Conservation (phyloP, 345 rosid genomes). For the Eucalyptus sideroxylon region DNA sequence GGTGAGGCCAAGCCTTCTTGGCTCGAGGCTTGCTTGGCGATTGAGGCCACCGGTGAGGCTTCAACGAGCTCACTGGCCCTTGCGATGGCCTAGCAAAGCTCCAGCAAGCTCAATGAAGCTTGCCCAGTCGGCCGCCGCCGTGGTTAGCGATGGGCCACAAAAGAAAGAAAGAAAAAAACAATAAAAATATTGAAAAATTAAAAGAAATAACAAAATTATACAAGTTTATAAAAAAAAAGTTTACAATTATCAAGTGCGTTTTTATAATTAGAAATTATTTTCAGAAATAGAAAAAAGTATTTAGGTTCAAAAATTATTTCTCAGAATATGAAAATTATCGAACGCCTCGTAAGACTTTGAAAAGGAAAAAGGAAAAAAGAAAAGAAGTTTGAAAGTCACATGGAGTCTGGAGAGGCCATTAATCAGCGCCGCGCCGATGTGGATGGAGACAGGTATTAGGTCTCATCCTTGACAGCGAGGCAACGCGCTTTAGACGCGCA, state of each 20-base stretch:
- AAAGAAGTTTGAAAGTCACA: neutral
- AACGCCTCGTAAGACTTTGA: accelerated
- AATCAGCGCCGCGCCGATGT: neutral
- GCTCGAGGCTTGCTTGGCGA: accelerated
- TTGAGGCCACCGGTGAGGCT: accelerated
- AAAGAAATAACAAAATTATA: too few relatives aligned
- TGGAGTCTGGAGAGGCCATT: too few relatives aligned
- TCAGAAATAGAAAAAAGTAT: accelerated
- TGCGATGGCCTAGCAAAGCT: too few relatives aligned
- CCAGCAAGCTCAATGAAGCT: accelerated
- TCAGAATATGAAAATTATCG: too few relatives aligned
- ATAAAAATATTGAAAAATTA: too few relatives aligned
- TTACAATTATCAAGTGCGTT: accelerated
- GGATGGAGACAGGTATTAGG: neutral
- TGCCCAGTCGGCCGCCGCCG: accelerated
- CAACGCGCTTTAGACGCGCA: neutral
- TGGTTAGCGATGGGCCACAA: too few relatives aligned
- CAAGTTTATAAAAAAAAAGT: too few relatives aligned
- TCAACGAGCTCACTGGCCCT: accelerated
- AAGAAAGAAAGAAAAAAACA: too few relatives aligned
- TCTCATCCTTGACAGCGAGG: neutral
- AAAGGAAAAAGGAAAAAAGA: neutral
- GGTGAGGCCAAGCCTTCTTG: accelerated
- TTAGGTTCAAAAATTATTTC: too few relatives aligned
- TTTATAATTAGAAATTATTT: too few relatives aligned